A percentile compares a stretch with the other conserved stretches of the same genome.
These are phyloP conservation scores for Acacia crassicarpa DNA, from an alignment of 306 rosid genomes.

Conservation along the genomic window DNA sequence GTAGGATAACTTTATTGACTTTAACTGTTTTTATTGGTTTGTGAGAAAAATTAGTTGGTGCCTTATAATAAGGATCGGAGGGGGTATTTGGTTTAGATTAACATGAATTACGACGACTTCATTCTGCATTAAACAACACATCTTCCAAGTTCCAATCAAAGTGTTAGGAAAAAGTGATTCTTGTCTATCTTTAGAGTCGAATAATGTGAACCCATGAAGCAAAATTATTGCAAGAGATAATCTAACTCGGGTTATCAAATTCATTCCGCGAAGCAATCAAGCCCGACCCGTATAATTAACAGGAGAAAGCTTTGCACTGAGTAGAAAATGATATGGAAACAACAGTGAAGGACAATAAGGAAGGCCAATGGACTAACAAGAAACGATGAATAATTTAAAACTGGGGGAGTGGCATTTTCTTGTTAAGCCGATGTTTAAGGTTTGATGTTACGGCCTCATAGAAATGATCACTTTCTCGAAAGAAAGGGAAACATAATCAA, in stretches of 20 bases:
- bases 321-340: neutral
- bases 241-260: neutral
- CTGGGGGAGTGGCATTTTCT: constrained; percentile 3
- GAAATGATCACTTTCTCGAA: constrained; percentile 19
- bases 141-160: neutral
- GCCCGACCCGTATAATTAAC: neutral
- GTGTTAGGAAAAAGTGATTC: neutral
- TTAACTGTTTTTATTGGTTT: too few relatives aligned
- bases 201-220: neutral
- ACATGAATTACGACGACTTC: neutral
- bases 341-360: too few relatives aligned
- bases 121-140: neutral
- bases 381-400: neutral
- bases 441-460: constrained; percentile 3
- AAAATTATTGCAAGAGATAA: neutral
- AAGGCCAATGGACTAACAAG: neutral
- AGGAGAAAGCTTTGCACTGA: neutral
- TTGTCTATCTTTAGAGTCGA: neutral
- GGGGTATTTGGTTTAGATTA: too few relatives aligned
- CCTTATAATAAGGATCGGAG: too few relatives aligned
- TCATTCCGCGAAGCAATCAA: neutral
- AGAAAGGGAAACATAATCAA: constrained; percentile 17
- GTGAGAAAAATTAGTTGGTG: too few relatives aligned
- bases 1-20: too few relatives aligned
- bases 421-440: neutral